These are phyloP conservation scores for Nosema granulosis DNA, from an alignment of 371 early-diverging fungal genomes.

Conservation along the genomic window DNA sequence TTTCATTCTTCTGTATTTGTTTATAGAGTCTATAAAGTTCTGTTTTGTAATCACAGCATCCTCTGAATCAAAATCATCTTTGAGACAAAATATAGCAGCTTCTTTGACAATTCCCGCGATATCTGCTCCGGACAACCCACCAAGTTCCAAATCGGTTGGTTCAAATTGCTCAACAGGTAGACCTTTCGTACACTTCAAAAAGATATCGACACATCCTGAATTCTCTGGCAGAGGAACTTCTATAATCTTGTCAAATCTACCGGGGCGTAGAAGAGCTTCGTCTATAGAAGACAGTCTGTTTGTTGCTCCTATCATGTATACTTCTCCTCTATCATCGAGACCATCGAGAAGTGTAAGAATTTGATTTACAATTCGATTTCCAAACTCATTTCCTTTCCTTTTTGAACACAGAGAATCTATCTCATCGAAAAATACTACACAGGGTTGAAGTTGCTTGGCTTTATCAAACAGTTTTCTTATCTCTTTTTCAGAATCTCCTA, in stretches of 20 bases:
- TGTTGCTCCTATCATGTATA: constrained; percentile 86
- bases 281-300: constrained; percentile 91
- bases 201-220: constrained; percentile 67
- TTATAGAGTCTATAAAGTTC: constrained; percentile 8
- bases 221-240: constrained; percentile 77
- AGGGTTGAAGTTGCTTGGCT: constrained; percentile 81
- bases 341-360: constrained; percentile 94
- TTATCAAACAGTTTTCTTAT: constrained; percentile 91
- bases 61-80: constrained; percentile 56
- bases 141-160: constrained; percentile 41
- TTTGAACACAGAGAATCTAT: constrained; percentile 88
- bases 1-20: constrained; percentile 4
- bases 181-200: constrained; percentile 57
- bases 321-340: constrained; percentile 73
- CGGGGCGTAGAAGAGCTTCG: constrained; percentile 91
- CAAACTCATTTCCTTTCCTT: constrained; percentile 65
- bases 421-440: constrained; percentile 93
- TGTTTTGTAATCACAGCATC: neutral
- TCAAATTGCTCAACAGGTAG: constrained; percentile 57
- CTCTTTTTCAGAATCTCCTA: constrained; percentile 95
- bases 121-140: constrained; percentile 65
- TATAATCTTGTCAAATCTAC: constrained; percentile 89
- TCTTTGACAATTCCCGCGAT: constrained; percentile 63
- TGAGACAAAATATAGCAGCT: constrained; percentile 59
- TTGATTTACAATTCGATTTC: constrained; percentile 88